Evolutionary conservation across 345 rosid genomes (phyloP), one percentile per base, ranked within the genome.

Genomic region (Moringa oleifera): DNA sequence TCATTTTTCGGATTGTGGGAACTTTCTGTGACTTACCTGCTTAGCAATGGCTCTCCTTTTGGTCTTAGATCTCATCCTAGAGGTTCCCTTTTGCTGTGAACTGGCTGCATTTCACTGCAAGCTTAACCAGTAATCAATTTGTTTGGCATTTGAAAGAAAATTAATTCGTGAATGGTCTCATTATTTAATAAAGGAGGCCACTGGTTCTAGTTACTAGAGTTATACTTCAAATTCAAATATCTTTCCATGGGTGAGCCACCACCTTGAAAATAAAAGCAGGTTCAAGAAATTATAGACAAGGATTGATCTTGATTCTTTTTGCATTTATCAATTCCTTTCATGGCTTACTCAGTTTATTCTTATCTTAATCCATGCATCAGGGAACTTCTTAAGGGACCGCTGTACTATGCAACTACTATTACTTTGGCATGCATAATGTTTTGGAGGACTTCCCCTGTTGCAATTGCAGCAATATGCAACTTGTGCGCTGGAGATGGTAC

Each of bases 401-500:
- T 94, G 9, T 94, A 82, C 66, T 90, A 94, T 63, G 95, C 83
- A 25, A 8, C 73, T 8, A 61, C 95, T 12, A 74, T 90, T 60
- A 81, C 96, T 10, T 23, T 66, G 31, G 87, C 97, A 15, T 77
- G 84, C 63, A 68, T 70, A 28, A 28, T 83, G 70, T 90, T 80
- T 64, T 90, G 97, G 97, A 85, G 88, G 71, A 73, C 84, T 70
- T 85, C 97, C 51, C 97, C 99, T 0, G 62, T 82, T 31, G 79
- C 82, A 25, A 74, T 94, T 65, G 95, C 96, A 18, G 84, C 90
- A 60, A 53, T 90, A 68, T 90, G 96, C 79, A 94, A 94, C 78
- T 81, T 94, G 54, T 90, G 99, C 45, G 99, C 99, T 50, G 99
- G 99, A 85, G 99, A 94, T 79, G 99, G 99, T 94, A 80, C 20